A percentile compares a stretch with the other conserved stretches of the same genome.
Evolutionary conservation across 768 basidiomycete genomes (phyloP).

Genomic region (Psilocybe cubensis): DNA sequence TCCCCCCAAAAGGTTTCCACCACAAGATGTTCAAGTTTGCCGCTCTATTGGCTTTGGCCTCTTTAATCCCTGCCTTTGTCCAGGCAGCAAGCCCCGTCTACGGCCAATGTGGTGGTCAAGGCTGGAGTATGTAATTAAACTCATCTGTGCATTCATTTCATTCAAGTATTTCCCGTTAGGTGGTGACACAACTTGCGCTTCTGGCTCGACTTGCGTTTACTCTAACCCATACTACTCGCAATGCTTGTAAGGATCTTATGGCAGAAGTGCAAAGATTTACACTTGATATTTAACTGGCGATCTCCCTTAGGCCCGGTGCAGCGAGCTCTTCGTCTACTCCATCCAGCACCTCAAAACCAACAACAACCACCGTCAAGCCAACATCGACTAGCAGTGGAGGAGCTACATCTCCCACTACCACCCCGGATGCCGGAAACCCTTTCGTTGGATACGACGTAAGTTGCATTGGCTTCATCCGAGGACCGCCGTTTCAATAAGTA

Average conservation of each 20-base stretch:
- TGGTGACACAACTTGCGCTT: constrained; percentile 43
- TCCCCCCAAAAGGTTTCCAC: constrained; percentile 4
- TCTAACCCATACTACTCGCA: constrained; percentile 44
- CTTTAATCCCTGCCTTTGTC: constrained; percentile 47
- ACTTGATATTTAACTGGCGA: too few species aligned
- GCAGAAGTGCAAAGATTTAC: background rate
- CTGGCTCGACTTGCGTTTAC: constrained; percentile 36
- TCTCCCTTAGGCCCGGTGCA: constrained; percentile 24
- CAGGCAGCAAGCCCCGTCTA: constrained; percentile 45
- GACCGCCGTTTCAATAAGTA: background rate
- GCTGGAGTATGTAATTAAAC: constrained; percentile 46
- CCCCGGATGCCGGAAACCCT: constrained; percentile 54
- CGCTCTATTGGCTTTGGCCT: constrained; percentile 43
- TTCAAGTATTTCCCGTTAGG: constrained; percentile 23
- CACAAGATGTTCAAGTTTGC: constrained; percentile 52
- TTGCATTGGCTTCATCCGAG: background rate
- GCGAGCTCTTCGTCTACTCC: background rate
- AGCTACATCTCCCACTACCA: constrained; percentile 31
- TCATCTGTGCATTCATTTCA: constrained; percentile 21
- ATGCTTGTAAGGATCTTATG: constrained; percentile 38
- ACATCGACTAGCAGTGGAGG: constrained; percentile 19
- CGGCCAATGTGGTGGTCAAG: constrained; percentile 58
- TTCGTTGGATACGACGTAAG: constrained; percentile 50
- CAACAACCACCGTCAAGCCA: constrained; percentile 21
- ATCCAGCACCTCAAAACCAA: constrained; percentile 18